Conservation (phyloP, 495 filamentous ascomycete genomes). For the Daldinia decipiens region DNA sequence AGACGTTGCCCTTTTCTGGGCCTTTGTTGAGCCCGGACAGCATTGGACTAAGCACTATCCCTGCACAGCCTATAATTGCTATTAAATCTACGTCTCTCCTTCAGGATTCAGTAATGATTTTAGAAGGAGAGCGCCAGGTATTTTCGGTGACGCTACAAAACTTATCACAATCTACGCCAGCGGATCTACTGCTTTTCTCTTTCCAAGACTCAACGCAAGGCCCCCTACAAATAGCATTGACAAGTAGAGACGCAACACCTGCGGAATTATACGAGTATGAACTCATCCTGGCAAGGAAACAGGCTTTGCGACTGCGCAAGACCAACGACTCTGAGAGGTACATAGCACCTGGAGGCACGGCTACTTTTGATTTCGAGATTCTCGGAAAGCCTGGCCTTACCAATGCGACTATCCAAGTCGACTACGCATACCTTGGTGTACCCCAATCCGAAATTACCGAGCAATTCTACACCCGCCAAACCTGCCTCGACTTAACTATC, state of each 20-base stretch:
- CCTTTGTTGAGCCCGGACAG: slow-evolving; percentile 57
- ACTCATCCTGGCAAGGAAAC: slow-evolving; percentile 76
- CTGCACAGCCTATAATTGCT: slow-evolving; percentile 77
- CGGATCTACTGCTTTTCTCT: slow-evolving; percentile 86
- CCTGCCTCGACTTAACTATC: slow-evolving; percentile 82
- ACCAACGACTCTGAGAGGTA: slow-evolving; percentile 62
- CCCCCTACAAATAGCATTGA: slow-evolving; percentile 77
- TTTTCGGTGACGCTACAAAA: slow-evolving; percentile 88
- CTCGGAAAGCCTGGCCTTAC: slow-evolving; percentile 86
- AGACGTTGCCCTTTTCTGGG: slow-evolving; percentile 47
- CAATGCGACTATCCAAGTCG: slow-evolving; percentile 81
- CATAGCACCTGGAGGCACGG: slow-evolving; percentile 74
- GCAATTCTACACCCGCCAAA: slow-evolving; percentile 83
- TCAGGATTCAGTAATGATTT: slow-evolving; percentile 88
- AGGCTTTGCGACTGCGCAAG: slow-evolving; percentile 73
- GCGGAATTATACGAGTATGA: slow-evolving; percentile 87
- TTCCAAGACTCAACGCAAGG: slow-evolving; percentile 88
- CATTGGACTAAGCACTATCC: slow-evolving; percentile 75
- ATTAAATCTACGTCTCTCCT: slow-evolving; percentile 80
- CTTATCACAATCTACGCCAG: slow-evolving; percentile 71
- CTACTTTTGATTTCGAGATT: slow-evolving; percentile 83
- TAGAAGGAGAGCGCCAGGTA: slow-evolving; percentile 82
- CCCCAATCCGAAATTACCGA: slow-evolving; percentile 70
- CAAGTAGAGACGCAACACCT: slow-evolving; percentile 76
- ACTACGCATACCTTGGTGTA: slow-evolving; percentile 79